Percentiles rank a stretch among this genome's conserved stretches.
Conservation (phyloP, 1,284 basidiomycete genomes). For the Afroboletus lepidellus region DNA sequence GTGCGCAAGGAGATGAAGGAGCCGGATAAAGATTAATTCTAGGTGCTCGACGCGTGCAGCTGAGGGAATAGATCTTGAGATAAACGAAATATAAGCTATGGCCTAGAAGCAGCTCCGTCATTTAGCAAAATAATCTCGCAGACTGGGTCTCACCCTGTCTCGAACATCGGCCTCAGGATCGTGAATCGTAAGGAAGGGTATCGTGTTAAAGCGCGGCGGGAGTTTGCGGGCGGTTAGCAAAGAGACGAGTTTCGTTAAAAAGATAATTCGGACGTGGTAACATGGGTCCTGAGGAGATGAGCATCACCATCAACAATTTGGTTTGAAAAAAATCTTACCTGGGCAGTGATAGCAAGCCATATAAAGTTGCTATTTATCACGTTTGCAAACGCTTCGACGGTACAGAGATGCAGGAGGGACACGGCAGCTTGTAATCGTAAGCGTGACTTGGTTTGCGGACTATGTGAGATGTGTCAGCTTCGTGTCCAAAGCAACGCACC, state of each 20-base stretch:
- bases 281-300: conserved; percentile 67
- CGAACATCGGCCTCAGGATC: conserved; percentile 88
- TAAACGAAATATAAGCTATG: conserved; percentile 52
- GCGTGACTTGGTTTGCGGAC: conserved; percentile 60
- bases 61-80: conserved; percentile 48
- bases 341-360: conserved; percentile 71
- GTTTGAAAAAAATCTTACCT: conserved; percentile 46
- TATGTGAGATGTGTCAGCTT: conserved; percentile 30
- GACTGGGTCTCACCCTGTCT: conserved; percentile 43
- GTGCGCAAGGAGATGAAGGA: conserved; percentile 87
- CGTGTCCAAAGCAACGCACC: no score
- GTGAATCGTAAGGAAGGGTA: conserved; percentile 86
- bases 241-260: conserved; percentile 74
- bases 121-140: neutral
- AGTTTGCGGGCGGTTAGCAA: conserved; percentile 65
- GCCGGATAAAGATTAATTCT: conserved; percentile 81
- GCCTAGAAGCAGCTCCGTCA: conserved; percentile 42
- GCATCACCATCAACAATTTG: neutral
- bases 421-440: conserved; percentile 82
- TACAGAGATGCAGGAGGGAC: conserved; percentile 80
- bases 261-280: conserved; percentile 79
- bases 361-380: conserved; percentile 65
- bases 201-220: conserved; percentile 73
- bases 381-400: conserved; percentile 59
- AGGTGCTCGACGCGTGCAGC: conserved; percentile 66